Conservation (phyloP, 169 alveolate genomes). For the Plasmodium yoelii region DNA sequence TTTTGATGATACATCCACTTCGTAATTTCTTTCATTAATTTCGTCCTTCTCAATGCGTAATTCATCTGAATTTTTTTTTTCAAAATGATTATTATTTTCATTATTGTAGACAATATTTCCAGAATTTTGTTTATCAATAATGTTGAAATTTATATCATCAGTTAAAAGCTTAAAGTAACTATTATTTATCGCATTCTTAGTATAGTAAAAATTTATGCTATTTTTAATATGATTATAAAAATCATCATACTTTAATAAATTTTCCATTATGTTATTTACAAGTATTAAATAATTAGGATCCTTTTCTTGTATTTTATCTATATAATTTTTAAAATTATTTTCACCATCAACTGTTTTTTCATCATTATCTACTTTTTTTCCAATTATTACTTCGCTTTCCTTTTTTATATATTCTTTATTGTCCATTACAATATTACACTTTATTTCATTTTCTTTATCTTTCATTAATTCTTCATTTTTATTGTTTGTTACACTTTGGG, state of each 20-base stretch:
- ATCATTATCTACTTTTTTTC: constrained; percentile 1
- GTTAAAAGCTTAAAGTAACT: too few relatives aligned
- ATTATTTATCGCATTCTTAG: constrained; percentile 3
- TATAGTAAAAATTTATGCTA: constrained; percentile 26
- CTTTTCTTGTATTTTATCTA: constrained; percentile 12
- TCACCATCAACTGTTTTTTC: neutral
- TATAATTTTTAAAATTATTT: constrained; percentile 11
- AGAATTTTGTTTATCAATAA: neutral
- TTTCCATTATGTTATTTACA: constrained; percentile 51
- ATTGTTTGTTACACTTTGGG: too few relatives aligned
- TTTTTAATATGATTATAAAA: constrained; percentile 15
- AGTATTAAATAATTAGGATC: constrained; percentile 23
- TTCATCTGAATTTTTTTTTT: neutral
- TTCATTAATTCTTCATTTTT: too few relatives aligned
- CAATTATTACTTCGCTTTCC: neutral
- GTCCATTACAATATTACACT: too few relatives aligned
- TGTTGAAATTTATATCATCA: neutral
- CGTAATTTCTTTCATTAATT: neutral
- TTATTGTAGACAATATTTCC: neutral
- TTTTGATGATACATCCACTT: neutral
- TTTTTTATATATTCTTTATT: neutral
- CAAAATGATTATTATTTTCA: neutral
- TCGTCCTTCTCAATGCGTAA: neutral
- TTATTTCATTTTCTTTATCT: too few relatives aligned
- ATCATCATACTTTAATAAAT: constrained; percentile 36